Base-by-base conservation (phyloP, 306 rosid genomes). In the Elaeagnus macrophylla region DNA sequence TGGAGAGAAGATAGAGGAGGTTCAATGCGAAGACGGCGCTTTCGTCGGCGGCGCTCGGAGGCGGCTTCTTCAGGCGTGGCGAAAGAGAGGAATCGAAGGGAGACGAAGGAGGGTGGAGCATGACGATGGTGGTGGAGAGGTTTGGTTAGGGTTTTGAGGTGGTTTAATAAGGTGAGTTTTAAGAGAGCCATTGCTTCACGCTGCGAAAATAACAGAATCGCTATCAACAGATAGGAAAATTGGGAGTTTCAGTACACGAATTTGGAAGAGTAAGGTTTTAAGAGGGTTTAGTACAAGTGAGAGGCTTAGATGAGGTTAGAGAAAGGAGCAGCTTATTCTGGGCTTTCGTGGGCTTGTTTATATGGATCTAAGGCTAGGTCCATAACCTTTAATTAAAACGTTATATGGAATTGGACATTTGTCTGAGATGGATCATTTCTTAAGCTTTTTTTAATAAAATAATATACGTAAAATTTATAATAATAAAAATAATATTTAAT, bases 31-130 rank as follows among this genome's bases (percentile, higher is more conserved):
- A 91, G 84, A 59, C 90, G 89, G 56, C 99, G 99, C 59, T 91
- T 87, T 9, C 96, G 89, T 14, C 93, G 93, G 51, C 99, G 96
- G 20, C 99, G 95, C 51, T 84, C 95, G 0, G 96, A 96, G n/a
- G 96, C 87, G 8, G 99, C 99, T 66, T 87, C 96, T 50, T 91
- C 99, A 0, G 96, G 89, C 12, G 95, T 73, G 35, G 97, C 59
- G 73, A 89, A 89, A 39, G 97, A 89, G 72, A 89, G 83, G 47
- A 60, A 62, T 25, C 95, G 93, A 45, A 79, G 64, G 51, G 69
- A 72, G 60, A 80, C 36, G 55, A 56, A 12, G 18, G 78, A 51
- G 32, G 79, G 69, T 6, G 71, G 56, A 1, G 71, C 39, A 0
- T n/a, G 53, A 37, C 9, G 66, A 58, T 2, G 60, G 45, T 3